Conservation (phyloP, 2,329 filamentous ascomycete species). For the Byssochlamys sp. region DNA sequence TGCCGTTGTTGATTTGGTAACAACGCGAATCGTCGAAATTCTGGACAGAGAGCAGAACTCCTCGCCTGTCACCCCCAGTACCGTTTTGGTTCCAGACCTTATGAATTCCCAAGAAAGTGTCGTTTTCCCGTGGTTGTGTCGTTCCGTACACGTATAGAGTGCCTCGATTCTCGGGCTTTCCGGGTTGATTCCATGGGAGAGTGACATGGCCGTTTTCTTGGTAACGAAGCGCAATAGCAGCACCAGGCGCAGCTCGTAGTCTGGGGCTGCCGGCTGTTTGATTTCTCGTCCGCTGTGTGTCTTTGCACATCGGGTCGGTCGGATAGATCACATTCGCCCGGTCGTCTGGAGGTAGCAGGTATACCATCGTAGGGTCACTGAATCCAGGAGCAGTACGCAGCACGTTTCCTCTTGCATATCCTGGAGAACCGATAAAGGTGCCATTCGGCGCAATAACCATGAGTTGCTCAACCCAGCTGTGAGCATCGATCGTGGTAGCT, state of each 20-base stretch:
- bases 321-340: conserved; percentile 38
- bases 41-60: conserved; percentile 63
- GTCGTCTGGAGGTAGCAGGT: conserved; percentile 52
- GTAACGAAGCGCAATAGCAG: conserved; percentile 58
- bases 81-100: conserved; percentile 69
- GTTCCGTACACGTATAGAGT: conserved; percentile 70
- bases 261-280: conserved; percentile 52
- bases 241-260: conserved; percentile 52
- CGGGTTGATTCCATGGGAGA: conserved; percentile 44
- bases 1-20: conserved; percentile 61
- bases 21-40: conserved; percentile 87
- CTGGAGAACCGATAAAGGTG: conserved; percentile 58
- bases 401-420: conserved; percentile 65
- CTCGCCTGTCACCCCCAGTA: conserved; percentile 68
- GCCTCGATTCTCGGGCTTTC: conserved; percentile 57
- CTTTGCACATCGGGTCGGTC: conserved; percentile 54
- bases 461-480: conserved; percentile 76
- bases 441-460: conserved; percentile 63
- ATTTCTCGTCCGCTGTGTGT: conserved; percentile 51
- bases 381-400: conserved; percentile 49
- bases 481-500: conserved; percentile 38
- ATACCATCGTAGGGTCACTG: conserved; percentile 50
- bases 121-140: conserved; percentile 46
- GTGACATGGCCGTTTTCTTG: conserved; percentile 71
- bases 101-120: conserved; percentile 57